Percentiles rank a stretch among this genome's conserved stretches.
Evolutionary conservation across 2,329 filamentous ascomycete genomes (phyloP).

Genomic region (Nemania bipapillata): DNA sequence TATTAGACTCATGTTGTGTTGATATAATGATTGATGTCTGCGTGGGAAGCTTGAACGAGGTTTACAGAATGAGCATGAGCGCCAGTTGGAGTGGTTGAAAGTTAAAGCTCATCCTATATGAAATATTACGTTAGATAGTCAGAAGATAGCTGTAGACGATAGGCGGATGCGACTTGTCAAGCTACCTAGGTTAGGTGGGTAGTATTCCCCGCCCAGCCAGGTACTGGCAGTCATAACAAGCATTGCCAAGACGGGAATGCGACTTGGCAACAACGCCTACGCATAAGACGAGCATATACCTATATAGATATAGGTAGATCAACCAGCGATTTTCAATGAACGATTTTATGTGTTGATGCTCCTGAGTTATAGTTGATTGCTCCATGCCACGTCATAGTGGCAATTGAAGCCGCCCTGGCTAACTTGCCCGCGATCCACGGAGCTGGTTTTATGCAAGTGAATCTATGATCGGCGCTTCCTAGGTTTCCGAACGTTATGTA

Average conservation of each 20-base stretch:
- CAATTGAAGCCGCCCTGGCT: too few relatives aligned
- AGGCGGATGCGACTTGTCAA: too few relatives aligned
- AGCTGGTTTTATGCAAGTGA: not conserved
- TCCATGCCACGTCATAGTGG: not conserved
- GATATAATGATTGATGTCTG: not conserved
- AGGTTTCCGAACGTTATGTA: not conserved
- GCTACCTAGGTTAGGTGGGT: not conserved
- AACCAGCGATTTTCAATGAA: constrained; percentile 4
- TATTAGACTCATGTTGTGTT: not conserved
- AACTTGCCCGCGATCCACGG: not conserved
- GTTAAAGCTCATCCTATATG: too few relatives aligned
- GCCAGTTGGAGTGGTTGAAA: too few relatives aligned
- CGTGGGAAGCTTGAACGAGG: not conserved
- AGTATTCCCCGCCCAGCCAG: not conserved
- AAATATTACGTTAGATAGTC: too few relatives aligned
- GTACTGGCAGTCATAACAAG: constrained; percentile 28
- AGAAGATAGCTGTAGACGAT: too few relatives aligned
- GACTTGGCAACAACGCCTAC: constrained; percentile 43
- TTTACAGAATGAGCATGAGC: not conserved
- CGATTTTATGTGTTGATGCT: not conserved
- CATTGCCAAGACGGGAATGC: constrained; percentile 45
- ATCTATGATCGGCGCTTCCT: constrained; percentile 10
- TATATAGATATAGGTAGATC: constrained; percentile 29
- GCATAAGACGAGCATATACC: too few relatives aligned
- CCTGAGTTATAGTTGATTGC: not conserved